Evolutionary conservation across 306 rosid species (phyloP), one percentile per base, ranked within the genome.

Genomic region (Lagenaria siceraria): DNA sequence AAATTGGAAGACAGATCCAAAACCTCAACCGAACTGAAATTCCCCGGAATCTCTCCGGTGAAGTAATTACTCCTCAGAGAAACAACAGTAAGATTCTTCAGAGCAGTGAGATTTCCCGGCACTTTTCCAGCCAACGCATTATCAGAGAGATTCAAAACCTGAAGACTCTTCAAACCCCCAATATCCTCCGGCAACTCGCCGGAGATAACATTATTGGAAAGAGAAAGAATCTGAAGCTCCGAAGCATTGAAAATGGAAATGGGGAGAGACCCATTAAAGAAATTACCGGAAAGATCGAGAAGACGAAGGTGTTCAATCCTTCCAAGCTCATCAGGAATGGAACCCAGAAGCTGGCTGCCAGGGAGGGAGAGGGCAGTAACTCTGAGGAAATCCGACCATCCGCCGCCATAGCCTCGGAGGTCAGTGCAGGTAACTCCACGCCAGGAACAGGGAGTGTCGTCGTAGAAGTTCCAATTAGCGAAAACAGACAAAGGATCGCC

Each of bases 1-100:
- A 90, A 80, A 77, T 95, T 95, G 0, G 97, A 89, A 22, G 99
- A 92, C 76, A 95, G 92, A 90, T 95, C 99, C 80, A 95, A 71
- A 80, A 89, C 82, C 80, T 89, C 78, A 8, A 89, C 76, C 0
- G 81, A 66, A 52, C 80, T 68, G 53, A 90, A 85, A 36, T 88
- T 90, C 12, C 78, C 64, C 10, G 97, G 97, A 55, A 95, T 63
- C 12, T 59, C 60, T 0, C 99, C 97, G 5, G 92, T 76, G 53
- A 95, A 90, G 73, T 90, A 89, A 78, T 95, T 95, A 79, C 89
- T 86, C 58, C 85, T 90, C 21, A 95, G 38, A 77, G 91, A 89
- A 81, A 95, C 81, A 9, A 86, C 87, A 0, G 90, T 87, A 18
- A 95, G 86, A 60, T 92, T 89, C 25, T 66, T 84, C 80, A 92